Conservation (phyloP, 2,329 filamentous ascomycete genomes). For the Neofusicoccum sp. region DNA sequence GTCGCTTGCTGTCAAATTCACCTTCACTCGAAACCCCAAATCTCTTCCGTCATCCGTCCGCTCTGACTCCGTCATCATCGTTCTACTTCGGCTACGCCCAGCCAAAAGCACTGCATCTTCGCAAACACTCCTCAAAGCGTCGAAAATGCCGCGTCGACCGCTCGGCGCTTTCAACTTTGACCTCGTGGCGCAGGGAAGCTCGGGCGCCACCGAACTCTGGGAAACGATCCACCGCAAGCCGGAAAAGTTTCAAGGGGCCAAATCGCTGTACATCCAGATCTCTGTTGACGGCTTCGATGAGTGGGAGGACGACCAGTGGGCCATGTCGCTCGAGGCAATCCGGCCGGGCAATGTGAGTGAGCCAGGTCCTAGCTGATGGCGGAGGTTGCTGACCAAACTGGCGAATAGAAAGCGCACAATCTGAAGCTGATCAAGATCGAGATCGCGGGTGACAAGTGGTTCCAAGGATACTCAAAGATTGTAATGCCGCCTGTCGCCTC, state of each 20-base stretch:
- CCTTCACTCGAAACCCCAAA: neutral
- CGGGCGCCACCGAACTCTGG: neutral
- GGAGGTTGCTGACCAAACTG: neutral
- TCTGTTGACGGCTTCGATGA: slow-evolving; percentile 22
- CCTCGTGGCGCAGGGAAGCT: neutral
- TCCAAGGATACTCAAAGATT: slow-evolving; percentile 21
- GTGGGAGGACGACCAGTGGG: slow-evolving; percentile 24
- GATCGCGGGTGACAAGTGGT: slow-evolving; percentile 10
- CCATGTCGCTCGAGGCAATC: slow-evolving; percentile 24
- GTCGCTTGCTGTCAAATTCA: neutral
- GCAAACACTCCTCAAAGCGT: neutral
- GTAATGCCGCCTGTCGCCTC: slow-evolving; percentile 21
- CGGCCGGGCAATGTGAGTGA: slow-evolving; percentile 19
- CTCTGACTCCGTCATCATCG: neutral
- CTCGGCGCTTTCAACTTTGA: slow-evolving; percentile 3
- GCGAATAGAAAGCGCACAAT: neutral
- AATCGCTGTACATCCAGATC: slow-evolving; percentile 23
- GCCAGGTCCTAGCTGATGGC: neutral
- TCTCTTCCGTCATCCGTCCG: neutral
- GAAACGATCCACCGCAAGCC: neutral
- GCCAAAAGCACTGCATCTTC: neutral
- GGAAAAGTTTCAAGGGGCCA: neutral
- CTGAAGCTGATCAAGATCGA: slow-evolving; percentile 4
- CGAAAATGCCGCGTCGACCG: neutral
- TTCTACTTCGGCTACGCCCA: neutral